Base-by-base conservation (phyloP, 805 yeast genomes). In the Candida bentonensis region DNA sequence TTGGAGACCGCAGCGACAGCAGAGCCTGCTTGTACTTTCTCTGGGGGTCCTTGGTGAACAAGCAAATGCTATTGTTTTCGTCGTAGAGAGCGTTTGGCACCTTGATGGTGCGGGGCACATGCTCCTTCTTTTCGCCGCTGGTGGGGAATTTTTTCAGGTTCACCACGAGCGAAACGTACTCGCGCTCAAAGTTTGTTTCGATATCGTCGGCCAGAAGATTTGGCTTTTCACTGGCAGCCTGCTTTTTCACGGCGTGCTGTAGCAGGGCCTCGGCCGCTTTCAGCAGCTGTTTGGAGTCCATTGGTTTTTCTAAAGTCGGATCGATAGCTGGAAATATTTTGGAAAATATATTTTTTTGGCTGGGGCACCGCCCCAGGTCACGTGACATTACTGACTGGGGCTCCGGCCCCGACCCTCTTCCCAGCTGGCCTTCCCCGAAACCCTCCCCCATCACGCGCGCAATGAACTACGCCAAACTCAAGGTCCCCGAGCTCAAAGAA, bases 401-500 rank as follows among this genome's bases (percentile, higher is more conserved):
- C n/a, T n/a, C n/a, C n/a, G n/a, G n/a, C n/a, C n/a, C n/a, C n/a
- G n/a, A n/a, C n/a, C n/a, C n/a, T n/a, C n/a, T n/a, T n/a, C n/a
- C n/a, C n/a, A n/a, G n/a, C n/a, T n/a, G n/a, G n/a, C n/a, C n/a
- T n/a, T n/a, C n/a, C n/a, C n/a, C n/a, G n/a, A n/a, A n/a, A n/a
- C n/a, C n/a, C n/a, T n/a, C n/a, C n/a, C n/a, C n/a, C n/a, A n/a
- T n/a, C n/a, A n/a, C n/a, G n/a, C n/a, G n/a, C 20, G 17, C 11
- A 9, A 30, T 15, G 36, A 30, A n/a, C 20, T 30, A 30, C 17
- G 5, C 20, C 20, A 30, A 59, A 44, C 46, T 51, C 15, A 65
- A 64, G 44, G 96, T 87, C 43, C 78, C 80, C 17, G 95, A 87
- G 66, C 72, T 89, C 61, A 88, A 84, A 60, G 95, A 82, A 49